Base-by-base conservation (phyloP, 352 stramenopile genomes). In the Thraustotheca clavata region DNA sequence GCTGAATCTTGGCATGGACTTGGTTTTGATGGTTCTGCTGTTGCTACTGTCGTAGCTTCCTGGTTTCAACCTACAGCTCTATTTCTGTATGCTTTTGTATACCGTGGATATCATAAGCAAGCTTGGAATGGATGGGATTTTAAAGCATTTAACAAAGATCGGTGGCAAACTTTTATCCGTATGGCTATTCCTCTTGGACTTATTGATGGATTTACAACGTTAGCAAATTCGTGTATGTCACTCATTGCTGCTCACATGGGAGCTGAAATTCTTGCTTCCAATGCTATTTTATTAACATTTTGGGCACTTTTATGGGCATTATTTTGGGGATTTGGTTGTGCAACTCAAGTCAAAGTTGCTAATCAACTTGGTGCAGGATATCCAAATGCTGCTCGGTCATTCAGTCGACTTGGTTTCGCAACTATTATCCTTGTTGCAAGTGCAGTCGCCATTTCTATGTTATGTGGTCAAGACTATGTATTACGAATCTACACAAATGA, bases 281-380 rank as follows among this genome's bases (percentile, higher is more conserved):
- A 89, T 29, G 80, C 81, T 7, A 75, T 90, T 20, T 82, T 88
- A 49, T 86, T 77, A 0, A 77, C 78, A 0, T 52, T 88, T 0
- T 90, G 79, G 79, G 77, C 73, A 2, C 55, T 90, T 34, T 55
- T 88, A 0, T 90, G 79, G 81, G 81, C 81, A 14, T 71, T 90
- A 5, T 89, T 91, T 67, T 91, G 80, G 80, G 82, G 82, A 40
- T 91, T 77, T 67, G 82, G 82, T 50, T 89, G 78, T 26, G 82
- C 80, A 4, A 88, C 82, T 27, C 82, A 91, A 67, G 83, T 89
- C 29, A 79, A 80, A 1, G 82, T 89, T 27, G 78, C 82, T 32
- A 91, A 91, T 60, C 83, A 89, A 46, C 55, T 91, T 3, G 82
- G 82, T 14, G 78, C 79, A 29, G 84, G 83, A 67, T 77, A 76